Evolutionary conservation across 768 basidiomycete species (phyloP), one percentile per base, ranked within the genome.

Genomic region (Termitomyces sp.): DNA sequence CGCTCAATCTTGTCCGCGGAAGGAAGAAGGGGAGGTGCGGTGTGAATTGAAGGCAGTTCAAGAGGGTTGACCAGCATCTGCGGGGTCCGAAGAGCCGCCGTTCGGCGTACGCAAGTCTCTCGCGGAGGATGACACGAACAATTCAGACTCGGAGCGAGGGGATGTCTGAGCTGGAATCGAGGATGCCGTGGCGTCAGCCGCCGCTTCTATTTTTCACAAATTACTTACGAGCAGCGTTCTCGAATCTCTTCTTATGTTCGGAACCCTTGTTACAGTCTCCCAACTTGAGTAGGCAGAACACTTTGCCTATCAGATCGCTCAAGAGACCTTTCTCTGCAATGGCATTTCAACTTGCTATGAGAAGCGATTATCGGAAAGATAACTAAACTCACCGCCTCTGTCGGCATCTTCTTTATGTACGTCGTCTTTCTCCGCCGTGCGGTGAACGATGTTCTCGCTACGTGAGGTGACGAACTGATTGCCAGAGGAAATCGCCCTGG

Each of bases 401-500:
- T n/a, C 33, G 13, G 24, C 32, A 24, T 39, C 44, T 33, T 53
- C 44, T 37, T 40, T 37, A n/a, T 53, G 45, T 30, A 53, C 34
- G 24, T 53, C 44, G n/a, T 44, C 57, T 55, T 52, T 58, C 40
- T 34, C 42, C 24, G 37, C 52, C 39, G 40, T 36, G 20, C 55
- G 49, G 39, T 40, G 61, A 27, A 30, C 60, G 47, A 47, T 58
- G 54, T 58, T 56, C 33, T 56, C 58, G 27, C 43, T 53, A 10
- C 60, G 59, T 37, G 64, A 62, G 40, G 61, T 53, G 42, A 63
- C 50, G 46, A 56, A 50, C 4, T 64, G 64, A 22, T 57, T 67
- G 55, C 69, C 71, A 16, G 65, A 37, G 24, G 69, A 68, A 45
- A 59, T 61, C 22, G 69, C 53, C 49, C 73, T 60, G 10, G 61